Percentiles rank a stretch among this genome's conserved stretches.
phyloP scores from a whole-genome alignment of 2,329 filamentous ascomycete genomes.

The Trichoderma cornu-damae region DNA sequence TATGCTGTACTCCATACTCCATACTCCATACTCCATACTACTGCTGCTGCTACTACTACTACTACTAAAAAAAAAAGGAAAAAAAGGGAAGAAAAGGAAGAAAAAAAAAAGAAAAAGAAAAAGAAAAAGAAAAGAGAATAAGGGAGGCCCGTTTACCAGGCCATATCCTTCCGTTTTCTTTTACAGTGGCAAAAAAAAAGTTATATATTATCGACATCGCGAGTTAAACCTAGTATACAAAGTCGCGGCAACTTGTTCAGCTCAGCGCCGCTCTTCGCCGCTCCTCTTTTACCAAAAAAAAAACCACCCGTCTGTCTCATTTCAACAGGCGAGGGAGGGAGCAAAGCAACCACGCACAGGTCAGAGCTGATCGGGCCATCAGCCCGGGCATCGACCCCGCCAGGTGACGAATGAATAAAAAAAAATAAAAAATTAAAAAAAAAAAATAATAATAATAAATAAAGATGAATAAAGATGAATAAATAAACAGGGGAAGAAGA shows the following conservation, averaged over 20 bases:
- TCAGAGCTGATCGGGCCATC: background rate
- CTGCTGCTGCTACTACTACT: too few relatives aligned
- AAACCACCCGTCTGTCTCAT: too few relatives aligned
- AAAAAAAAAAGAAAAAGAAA: too few relatives aligned
- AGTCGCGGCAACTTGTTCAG: background rate
- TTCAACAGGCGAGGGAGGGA: too few relatives aligned
- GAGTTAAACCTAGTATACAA: constrained; percentile 14
- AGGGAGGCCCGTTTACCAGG: too few relatives aligned
- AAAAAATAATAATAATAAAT: background rate
- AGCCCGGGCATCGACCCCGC: too few relatives aligned
- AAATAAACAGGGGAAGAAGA: background rate
- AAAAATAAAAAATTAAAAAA: background rate
- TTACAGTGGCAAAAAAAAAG: constrained; percentile 2
- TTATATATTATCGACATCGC: background rate
- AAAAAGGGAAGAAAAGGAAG: too few relatives aligned
- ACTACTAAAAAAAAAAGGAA: too few relatives aligned
- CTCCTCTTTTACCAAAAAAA: background rate
- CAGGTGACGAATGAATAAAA: background rate
- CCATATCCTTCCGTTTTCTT: background rate
- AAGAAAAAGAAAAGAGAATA: too few relatives aligned
- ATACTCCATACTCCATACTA: too few relatives aligned
- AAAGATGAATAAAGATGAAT: too few relatives aligned
- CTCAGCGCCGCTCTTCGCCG: constrained; percentile 1
- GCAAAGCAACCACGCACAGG: background rate
- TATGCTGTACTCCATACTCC: too few relatives aligned